These are phyloP conservation scores for Trichoderma sp. DNA, from an alignment of 2,329 filamentous ascomycete species.

Conservation along the genomic window DNA sequence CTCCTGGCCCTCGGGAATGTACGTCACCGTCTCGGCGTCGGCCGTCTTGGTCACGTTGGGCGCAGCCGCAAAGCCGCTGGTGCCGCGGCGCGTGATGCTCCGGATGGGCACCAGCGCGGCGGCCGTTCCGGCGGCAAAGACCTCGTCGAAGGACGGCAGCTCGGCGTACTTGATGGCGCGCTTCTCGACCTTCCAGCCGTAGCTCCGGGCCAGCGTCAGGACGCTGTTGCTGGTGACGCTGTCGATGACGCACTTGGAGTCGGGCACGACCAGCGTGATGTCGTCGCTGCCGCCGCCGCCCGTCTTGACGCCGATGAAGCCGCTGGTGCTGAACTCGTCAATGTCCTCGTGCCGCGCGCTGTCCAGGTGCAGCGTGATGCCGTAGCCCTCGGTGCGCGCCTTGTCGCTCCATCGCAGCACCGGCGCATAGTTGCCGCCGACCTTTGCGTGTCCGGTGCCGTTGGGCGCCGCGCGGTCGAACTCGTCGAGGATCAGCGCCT, in stretches of 20 bases:
- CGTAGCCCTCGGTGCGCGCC: slow-evolving; percentile 74
- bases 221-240: slow-evolving; percentile 80
- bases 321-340: slow-evolving; percentile 93
- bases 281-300: slow-evolving; percentile 47
- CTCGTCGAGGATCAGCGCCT: slow-evolving; percentile 81
- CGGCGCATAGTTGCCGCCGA: slow-evolving; percentile 94
- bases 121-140: slow-evolving; percentile 89
- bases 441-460: slow-evolving; percentile 86
- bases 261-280: slow-evolving; percentile 77
- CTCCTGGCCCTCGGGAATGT: slow-evolving; percentile 53
- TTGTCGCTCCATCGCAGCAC: slow-evolving; percentile 84
- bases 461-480: slow-evolving; percentile 93
- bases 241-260: slow-evolving; percentile 82
- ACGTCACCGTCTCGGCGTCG: slow-evolving; percentile 49
- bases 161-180: slow-evolving; percentile 64
- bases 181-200: slow-evolving; percentile 82
- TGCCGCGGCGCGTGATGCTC: slow-evolving; percentile 70
- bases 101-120: slow-evolving; percentile 88
- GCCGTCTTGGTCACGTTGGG: slow-evolving; percentile 37
- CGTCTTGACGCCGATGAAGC: slow-evolving; percentile 77
- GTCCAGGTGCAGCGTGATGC: slow-evolving; percentile 94
- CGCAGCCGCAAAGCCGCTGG: slow-evolving; percentile 30
- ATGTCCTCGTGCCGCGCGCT: slow-evolving; percentile 79
- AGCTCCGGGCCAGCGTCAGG: slow-evolving; percentile 68
- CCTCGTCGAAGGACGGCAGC: slow-evolving; percentile 59